Base-by-base conservation (phyloP, 2,329 filamentous ascomycete genomes). In the Beauveria pseudobassiana region DNA sequence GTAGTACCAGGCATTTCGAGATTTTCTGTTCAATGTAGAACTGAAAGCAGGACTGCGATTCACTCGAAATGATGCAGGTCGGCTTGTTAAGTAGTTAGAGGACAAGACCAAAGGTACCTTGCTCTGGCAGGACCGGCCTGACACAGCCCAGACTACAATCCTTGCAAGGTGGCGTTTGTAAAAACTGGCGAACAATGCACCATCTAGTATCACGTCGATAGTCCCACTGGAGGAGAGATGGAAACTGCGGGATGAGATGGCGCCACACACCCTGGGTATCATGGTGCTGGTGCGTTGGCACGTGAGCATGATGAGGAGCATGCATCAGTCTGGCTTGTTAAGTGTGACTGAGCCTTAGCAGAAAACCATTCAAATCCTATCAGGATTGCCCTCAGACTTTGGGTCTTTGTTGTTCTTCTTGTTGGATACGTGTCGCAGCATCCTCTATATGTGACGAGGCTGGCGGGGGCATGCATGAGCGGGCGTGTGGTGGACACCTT, bases 171-270 rank as follows among this genome's bases (percentile, higher is more conserved):
- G 57, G 57, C 57, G 57, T 40, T 45, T 51, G 10, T 42, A n/a
- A 24, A 50, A 26, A 50, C 56, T 30, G 34, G 34, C 12, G 12
- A 38, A 12, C 34, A 38, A 38, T 38, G 12, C 46, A 43, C 34
- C 38, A 59, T 59, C 57, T 24, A 24, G 57, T 52, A 59, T 52
- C 48, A 59, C 57, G 24, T 52, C 57, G 48, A 59, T 59, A 45
- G 57, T 59, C 46, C 48, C 57, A 52, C 57, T 52, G 26, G 10
- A 59, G 42, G 22, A 16, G 24, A 30, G 30, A 40, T 58, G 46
- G 30, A 58, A 49, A 38, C 20, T 24, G 55, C 30, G 30, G 22
- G 30, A 50, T 24, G 22, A n/a, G 55, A 49, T 16, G 18, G 38
- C 12, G 48, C 26, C 24, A 34, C 38, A 40, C 52, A 22, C 22